These are phyloP conservation scores for Phialocephala sp. DNA, from an alignment of 2,329 filamentous ascomycete species.

Conservation along the genomic window DNA sequence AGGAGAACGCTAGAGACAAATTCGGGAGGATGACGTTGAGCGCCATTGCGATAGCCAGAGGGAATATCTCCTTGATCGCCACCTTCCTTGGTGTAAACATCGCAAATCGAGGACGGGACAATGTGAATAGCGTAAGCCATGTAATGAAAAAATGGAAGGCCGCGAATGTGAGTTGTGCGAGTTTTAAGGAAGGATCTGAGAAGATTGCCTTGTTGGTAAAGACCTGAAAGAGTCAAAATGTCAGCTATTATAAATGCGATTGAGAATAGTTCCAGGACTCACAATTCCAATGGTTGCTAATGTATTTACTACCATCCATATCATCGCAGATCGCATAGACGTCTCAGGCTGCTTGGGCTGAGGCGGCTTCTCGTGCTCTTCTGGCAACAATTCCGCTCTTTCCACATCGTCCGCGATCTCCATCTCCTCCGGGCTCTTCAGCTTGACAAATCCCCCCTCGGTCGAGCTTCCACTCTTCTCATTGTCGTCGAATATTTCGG, in stretches of 20 bases:
- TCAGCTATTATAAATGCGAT: constrained; percentile 1
- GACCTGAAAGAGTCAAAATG: constrained; percentile 42
- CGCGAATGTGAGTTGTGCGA: constrained; percentile 69
- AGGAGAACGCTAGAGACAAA: constrained; percentile 69
- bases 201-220: constrained; percentile 76
- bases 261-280: constrained; percentile 39
- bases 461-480: constrained; percentile 34
- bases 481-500: constrained; percentile 37
- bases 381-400: constrained; percentile 49
- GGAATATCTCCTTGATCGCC: constrained; percentile 61
- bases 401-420: constrained; percentile 49
- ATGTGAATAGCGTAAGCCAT: constrained; percentile 64
- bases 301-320: constrained; percentile 67
- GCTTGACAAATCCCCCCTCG: constrained; percentile 36
- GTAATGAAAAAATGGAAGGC: constrained; percentile 73
- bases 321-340: constrained; percentile 48
- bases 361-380: constrained; percentile 42
- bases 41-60: constrained; percentile 70
- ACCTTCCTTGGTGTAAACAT: constrained; percentile 65
- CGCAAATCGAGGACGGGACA: constrained; percentile 62
- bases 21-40: constrained; percentile 74
- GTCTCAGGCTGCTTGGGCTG: constrained; percentile 34
- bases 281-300: constrained; percentile 68
- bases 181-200: constrained; percentile 63
- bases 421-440: constrained; percentile 43